These are phyloP conservation scores for Infundibulicybe gibba DNA, from an alignment of 768 basidiomycete genomes.

Conservation along the genomic window DNA sequence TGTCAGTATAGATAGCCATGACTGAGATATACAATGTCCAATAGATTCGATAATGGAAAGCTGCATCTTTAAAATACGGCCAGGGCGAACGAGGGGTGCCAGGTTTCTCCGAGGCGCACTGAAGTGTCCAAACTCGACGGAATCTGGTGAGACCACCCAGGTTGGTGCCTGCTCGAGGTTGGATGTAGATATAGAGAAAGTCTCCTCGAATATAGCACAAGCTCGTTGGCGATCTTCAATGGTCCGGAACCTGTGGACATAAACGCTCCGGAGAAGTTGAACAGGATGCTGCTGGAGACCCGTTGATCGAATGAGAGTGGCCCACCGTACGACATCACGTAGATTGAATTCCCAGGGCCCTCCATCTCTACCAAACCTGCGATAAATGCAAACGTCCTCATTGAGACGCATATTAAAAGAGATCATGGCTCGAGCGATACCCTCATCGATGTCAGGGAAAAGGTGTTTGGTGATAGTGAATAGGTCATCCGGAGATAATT, in stretches of 20 bases:
- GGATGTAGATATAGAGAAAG: conserved; percentile 33
- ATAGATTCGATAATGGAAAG: conserved; percentile 69
- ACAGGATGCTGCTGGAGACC: conserved; percentile 42
- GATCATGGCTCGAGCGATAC: conserved; percentile 71
- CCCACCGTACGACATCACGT: conserved; percentile 91
- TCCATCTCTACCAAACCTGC: conserved; percentile 73
- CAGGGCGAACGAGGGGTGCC: conserved; percentile 32
- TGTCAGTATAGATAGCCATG: conserved; percentile 88
- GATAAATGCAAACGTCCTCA: conserved; percentile 58
- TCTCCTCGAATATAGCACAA: conserved; percentile 46
- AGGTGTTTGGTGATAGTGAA: conserved; percentile 72
- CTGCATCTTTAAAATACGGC: conserved; percentile 58
- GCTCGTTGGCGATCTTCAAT: conserved; percentile 58
- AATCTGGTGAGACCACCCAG: conserved; percentile 40
- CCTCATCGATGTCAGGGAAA: conserved; percentile 56
- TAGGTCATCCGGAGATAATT: conserved; percentile 76
- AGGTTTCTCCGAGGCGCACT: conserved; percentile 31
- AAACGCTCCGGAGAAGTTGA: conserved; percentile 66
- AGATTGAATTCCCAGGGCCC: conserved; percentile 98
- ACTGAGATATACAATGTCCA: conserved; percentile 66
- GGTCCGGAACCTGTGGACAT: conserved; percentile 84
- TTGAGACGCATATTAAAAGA: conserved; percentile 72
- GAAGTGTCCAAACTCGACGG: conserved; percentile 69
- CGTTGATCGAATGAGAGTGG: conserved; percentile 43
- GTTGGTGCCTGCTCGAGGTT: conserved; percentile 22